Percentiles rank a stretch among this genome's conserved stretches.
Conservation (phyloP, 768 basidiomycete genomes). For the Phaeolepiota aurea region DNA sequence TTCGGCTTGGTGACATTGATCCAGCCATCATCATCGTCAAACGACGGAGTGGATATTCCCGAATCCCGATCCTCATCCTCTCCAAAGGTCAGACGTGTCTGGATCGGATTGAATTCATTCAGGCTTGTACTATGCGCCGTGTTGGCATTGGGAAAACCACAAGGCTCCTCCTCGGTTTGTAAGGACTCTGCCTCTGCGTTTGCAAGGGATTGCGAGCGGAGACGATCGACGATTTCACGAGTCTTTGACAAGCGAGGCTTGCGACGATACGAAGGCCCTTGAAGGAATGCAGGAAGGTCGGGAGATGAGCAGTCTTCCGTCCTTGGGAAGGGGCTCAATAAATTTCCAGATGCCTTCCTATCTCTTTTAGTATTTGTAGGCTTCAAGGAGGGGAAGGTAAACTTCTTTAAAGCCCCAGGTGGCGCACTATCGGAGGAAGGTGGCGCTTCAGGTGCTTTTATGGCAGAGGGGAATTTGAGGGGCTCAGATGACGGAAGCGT, state of each 20-base stretch:
- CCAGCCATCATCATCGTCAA: constrained; percentile 39
- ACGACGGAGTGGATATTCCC: constrained; percentile 20
- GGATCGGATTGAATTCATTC: constrained; percentile 18
- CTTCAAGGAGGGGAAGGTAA: constrained; percentile 43
- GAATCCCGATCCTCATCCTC: constrained; percentile 27
- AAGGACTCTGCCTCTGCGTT: not conserved
- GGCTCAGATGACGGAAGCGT: constrained; percentile 16
- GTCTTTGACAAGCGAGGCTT: constrained; percentile 44
- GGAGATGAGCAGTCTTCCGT: constrained; percentile 8
- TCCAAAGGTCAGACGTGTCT: constrained; percentile 27
- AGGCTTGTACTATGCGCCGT: constrained; percentile 27
- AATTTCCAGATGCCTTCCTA: constrained; percentile 40
- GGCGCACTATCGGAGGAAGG: constrained; percentile 9
- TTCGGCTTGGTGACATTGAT: constrained; percentile 22
- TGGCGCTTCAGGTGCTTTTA: constrained; percentile 8
- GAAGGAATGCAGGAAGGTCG: constrained; percentile 42
- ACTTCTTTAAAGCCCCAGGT: constrained; percentile 20
- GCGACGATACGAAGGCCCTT: constrained; percentile 26
- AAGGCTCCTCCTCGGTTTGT: not conserved
- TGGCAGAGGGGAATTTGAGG: constrained; percentile 12
- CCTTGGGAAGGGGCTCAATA: constrained; percentile 43
- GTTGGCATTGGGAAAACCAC: no score
- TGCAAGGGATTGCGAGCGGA: constrained; percentile 27
- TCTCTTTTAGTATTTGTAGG: constrained; percentile 26
- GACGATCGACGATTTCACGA: constrained; percentile 48